Evolutionary conservation across 331 rosid genomes (phyloP).

Genomic region (Erythrophleum ivorense): DNA sequence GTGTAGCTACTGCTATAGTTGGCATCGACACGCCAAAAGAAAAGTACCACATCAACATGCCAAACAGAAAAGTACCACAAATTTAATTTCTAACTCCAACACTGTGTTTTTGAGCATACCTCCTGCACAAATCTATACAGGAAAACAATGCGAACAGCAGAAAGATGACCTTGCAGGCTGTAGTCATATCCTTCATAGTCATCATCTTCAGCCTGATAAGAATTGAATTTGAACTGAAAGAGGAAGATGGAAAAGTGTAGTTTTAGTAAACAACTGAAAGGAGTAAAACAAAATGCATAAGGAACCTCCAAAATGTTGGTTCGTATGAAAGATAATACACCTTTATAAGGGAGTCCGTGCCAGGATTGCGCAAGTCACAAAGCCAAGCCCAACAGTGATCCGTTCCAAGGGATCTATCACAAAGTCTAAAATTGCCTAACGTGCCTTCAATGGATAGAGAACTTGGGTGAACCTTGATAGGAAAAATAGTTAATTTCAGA

Average conservation of each 20-base stretch:
- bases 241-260: slow-evolving; percentile 24
- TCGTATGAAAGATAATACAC: slow-evolving; percentile 40
- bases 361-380: slow-evolving; percentile 94
- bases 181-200: slow-evolving; percentile 93
- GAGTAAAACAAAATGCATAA: slow-evolving; percentile 24
- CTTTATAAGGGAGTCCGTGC: slow-evolving; percentile 93
- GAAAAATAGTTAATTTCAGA: slow-evolving; percentile 46
- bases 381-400: slow-evolving; percentile 95
- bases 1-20: background rate
- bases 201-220: slow-evolving; percentile 85
- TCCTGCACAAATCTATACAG: slow-evolving; percentile 97
- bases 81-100: slow-evolving; percentile 29
- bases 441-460: slow-evolving; percentile 92
- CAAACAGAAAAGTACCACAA: slow-evolving; percentile 5
- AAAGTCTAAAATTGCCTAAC: slow-evolving; percentile 86
- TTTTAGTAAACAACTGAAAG: background rate
- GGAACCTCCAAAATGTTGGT: slow-evolving; percentile 7
- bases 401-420: slow-evolving; percentile 79
- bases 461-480: slow-evolving; percentile 83
- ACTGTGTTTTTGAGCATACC: slow-evolving; percentile 56
- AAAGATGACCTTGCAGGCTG: slow-evolving; percentile 86
- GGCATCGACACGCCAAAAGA: slow-evolving; percentile 15
- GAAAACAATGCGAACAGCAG: slow-evolving; percentile 96
- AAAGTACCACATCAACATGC: background rate
- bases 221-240: slow-evolving; percentile 84